phyloP scores from a whole-genome alignment of 2,329 filamentous ascomycete genomes.

The Calcarisporium arbuscula region DNA sequence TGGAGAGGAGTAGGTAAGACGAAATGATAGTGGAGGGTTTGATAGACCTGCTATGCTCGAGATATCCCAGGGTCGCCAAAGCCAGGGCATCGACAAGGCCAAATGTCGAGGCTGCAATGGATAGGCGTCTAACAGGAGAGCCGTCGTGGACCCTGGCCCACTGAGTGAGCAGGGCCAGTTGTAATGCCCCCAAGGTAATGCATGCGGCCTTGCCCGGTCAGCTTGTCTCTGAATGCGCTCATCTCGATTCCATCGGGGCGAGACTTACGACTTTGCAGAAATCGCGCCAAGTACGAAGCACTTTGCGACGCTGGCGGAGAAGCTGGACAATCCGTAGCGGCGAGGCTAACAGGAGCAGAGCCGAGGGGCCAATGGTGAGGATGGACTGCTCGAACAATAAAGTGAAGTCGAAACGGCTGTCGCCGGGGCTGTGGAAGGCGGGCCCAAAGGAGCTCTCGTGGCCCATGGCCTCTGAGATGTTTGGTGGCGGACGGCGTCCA shows the following conservation, averaged over 20 bases:
- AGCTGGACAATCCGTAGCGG: no score
- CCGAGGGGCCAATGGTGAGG: constrained; percentile 8
- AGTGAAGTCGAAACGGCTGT: constrained; percentile 9
- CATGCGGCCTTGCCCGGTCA: background rate
- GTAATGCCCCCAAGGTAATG: background rate
- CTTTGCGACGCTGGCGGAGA: no score
- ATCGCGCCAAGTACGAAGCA: no score
- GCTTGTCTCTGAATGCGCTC: no score
- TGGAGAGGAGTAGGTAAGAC: constrained; percentile 22
- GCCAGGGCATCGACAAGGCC: constrained; percentile 19
- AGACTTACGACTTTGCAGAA: no score
- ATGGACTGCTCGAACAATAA: constrained; percentile 9
- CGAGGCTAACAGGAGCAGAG: no score
- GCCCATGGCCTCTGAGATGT: no score
- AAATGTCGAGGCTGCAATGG: constrained; percentile 15
- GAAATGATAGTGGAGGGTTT: constrained; percentile 25
- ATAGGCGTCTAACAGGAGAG: background rate
- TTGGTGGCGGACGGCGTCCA: no score
- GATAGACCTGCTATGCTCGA: constrained; percentile 24
- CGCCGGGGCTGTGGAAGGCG: no score
- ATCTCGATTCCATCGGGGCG: no score
- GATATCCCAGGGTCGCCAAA: constrained; percentile 20
- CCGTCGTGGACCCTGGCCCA: constrained; percentile 1
- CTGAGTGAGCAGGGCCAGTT: constrained; percentile 1
- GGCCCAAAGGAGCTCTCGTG: no score